phyloP scores from a whole-genome alignment of 257 asterid genomes.

The Mitragyna speciosa region DNA sequence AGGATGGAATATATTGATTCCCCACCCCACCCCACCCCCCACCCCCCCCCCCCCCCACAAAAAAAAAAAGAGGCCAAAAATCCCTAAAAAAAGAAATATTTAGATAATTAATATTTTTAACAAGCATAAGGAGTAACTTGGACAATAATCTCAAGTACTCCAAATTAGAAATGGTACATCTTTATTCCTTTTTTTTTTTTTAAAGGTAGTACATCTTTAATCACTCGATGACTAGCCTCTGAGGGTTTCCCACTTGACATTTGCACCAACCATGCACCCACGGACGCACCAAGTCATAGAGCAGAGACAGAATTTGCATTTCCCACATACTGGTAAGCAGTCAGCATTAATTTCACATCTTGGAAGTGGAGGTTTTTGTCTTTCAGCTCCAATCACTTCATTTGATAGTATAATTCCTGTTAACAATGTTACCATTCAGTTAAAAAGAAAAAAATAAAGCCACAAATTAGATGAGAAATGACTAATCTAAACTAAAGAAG shows the following conservation, averaged over 20 bases:
- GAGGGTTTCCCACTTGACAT: conserved; percentile 1
- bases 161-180: too few relatives aligned
- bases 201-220: neutral
- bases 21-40: too few relatives aligned
- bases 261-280: neutral
- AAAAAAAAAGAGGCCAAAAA: too few relatives aligned
- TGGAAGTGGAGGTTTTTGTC: neutral
- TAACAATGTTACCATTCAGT: neutral
- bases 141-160: too few relatives aligned
- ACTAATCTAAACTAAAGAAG: neutral
- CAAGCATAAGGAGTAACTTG: neutral
- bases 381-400: conserved; percentile 1
- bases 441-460: neutral
- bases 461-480: neutral
- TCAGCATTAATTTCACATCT: neutral
- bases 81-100: too few relatives aligned
- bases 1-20: neutral
- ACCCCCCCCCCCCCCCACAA: too few relatives aligned
- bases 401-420: neutral
- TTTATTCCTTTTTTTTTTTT: too few relatives aligned
- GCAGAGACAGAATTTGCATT: conserved; percentile 6
- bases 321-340: conserved; percentile 1
- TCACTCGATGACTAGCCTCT: neutral
- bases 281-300: neutral
- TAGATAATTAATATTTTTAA: too few relatives aligned